A percentile compares a stretch with the other conserved stretches of the same genome.
Conservation (phyloP, 2,329 filamentous ascomycete genomes). For the Aspergillus flavus region DNA sequence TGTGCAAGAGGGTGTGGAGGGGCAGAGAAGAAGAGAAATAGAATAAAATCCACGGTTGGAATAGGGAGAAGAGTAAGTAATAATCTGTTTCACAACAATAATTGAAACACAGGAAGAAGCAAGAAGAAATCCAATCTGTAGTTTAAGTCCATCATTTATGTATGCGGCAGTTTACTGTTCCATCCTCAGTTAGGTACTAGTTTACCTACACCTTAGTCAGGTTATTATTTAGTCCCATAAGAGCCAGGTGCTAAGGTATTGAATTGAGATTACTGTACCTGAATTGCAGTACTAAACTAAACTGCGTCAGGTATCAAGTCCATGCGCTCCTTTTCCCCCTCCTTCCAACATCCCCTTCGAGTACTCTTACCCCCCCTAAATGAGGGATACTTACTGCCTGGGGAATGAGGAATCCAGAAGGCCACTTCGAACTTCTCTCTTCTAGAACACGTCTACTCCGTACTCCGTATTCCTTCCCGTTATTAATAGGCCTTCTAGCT, state of each 20-base stretch:
- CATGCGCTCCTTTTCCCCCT: slow-evolving; percentile 3
- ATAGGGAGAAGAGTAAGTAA: background rate
- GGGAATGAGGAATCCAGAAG: background rate
- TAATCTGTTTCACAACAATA: background rate
- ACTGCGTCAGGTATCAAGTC: slow-evolving; percentile 3
- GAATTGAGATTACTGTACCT: slow-evolving; percentile 5
- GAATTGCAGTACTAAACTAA: slow-evolving; percentile 1
- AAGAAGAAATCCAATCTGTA: slow-evolving; percentile 1
- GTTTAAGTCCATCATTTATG: slow-evolving; percentile 5
- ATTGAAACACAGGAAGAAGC: slow-evolving; percentile 4
- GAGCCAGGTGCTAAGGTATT: background rate
- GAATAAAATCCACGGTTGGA: background rate
- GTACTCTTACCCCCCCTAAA: background rate
- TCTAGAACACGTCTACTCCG: background rate
- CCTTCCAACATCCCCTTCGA: background rate
- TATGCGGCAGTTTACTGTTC: background rate
- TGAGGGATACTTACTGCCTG: background rate
- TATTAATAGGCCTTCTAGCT: slow-evolving; percentile 2
- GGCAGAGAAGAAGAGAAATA: background rate
- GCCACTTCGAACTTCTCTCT: background rate
- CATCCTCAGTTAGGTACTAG: background rate
- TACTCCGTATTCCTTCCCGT: background rate
- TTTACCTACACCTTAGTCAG: slow-evolving; percentile 1
- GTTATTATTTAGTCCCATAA: background rate
- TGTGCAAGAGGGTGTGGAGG: background rate